Evolutionary conservation across 768 basidiomycete species (phyloP).

Genomic region (Tephrocybe sp.): DNA sequence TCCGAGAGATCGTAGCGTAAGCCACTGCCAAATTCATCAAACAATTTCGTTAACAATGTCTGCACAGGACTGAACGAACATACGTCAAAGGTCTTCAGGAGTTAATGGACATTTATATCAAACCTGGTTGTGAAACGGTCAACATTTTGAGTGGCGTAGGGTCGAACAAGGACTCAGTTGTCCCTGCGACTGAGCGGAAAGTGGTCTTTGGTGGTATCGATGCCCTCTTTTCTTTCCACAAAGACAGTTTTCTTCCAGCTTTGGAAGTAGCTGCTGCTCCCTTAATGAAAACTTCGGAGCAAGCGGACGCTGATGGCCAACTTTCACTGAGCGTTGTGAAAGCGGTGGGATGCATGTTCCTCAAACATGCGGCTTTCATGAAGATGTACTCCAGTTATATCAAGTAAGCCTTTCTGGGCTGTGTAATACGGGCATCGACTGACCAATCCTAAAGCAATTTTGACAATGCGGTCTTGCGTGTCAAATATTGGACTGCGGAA

Average conservation of each 20-base stretch:
- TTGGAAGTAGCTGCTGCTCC: slow-evolving; percentile 76
- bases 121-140: slow-evolving; percentile 70
- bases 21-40: slow-evolving; percentile 26
- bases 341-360: slow-evolving; percentile 83
- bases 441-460: slow-evolving; percentile 68
- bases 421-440: slow-evolving; percentile 1
- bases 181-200: slow-evolving; percentile 84
- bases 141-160: slow-evolving; percentile 69
- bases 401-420: slow-evolving; percentile 58
- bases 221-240: slow-evolving; percentile 87
- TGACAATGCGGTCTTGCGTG: slow-evolving; percentile 85
- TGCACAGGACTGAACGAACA: slow-evolving; percentile 83
- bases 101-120: slow-evolving; percentile 93
- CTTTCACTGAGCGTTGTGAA: slow-evolving; percentile 73
- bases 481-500: slow-evolving; percentile 81
- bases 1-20: slow-evolving; percentile 90
- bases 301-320: slow-evolving; percentile 67
- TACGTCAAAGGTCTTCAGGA: slow-evolving; percentile 95
- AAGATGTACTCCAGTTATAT: slow-evolving; percentile 98
- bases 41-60: neutral
- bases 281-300: slow-evolving; percentile 49
- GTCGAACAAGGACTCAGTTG: slow-evolving; percentile 76
- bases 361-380: slow-evolving; percentile 96
- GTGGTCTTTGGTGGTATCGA: slow-evolving; percentile 92
- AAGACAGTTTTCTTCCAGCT: slow-evolving; percentile 88